Base-by-base conservation (phyloP, 2,329 filamentous ascomycete species). In the Samsoniella hepiali region DNA sequence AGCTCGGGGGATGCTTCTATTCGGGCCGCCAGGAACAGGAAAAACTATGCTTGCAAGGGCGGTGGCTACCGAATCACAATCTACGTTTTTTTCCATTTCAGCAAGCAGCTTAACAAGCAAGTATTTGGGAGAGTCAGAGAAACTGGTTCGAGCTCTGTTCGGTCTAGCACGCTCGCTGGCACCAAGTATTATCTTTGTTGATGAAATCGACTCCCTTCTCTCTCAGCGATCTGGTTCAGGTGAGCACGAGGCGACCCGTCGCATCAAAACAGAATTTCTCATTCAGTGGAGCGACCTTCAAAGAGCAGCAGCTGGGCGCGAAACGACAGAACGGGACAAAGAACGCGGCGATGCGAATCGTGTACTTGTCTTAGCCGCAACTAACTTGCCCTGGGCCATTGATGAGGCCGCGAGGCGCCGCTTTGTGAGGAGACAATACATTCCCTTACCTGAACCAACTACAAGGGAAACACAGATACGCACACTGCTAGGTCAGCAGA, bases 271-370 rank as follows among this genome's bases (percentile, higher is more conserved):
- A 0, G 95, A 99, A 72, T 99, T 99, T 70, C 79, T 99, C 36
- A 97, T 99, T 34, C 93, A 97, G 72, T 99, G 95, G 95, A 95
- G 91, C 64, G 93, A 97, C 72, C 78, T 99, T 2, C 93, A 96
- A 71, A 88, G 92, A 67, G 95, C 95, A 3, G 95, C 95, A 7
- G 94, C 93, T 4, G 94, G 94, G 0, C 84, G 91, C 44, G 92
- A 96, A 72, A 80, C 85, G 55, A 83, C 75, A 15, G 83, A 86
- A 15, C 88, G 83, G 64, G 86, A 90, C 42, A 90, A 85, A 68
- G 86, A 89, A 65, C 82, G 82, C 62, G 92, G 92, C 0, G 94
- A 98, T 75, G 87, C 93, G 5, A 95, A 88, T 67, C 84, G 94
- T 59, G 95, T 99, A 1, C 82, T 99, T 15, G 95, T 99, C 1